Conservation (phyloP, 2,329 filamentous ascomycete genomes). For the Colletotrichum incanum region DNA sequence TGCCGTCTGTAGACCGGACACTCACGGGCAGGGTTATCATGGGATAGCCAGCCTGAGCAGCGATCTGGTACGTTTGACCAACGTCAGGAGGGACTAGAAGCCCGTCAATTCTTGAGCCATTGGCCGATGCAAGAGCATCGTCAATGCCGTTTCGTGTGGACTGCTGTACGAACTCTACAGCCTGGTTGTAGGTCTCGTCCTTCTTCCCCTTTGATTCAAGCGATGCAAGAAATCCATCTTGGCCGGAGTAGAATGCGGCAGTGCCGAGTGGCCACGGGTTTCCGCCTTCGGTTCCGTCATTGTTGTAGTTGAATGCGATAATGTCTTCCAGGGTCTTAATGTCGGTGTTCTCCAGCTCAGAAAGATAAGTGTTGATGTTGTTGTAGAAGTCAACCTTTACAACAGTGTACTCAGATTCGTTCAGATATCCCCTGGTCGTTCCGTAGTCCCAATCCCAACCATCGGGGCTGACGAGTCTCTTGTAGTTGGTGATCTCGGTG, state of each 20-base stretch:
- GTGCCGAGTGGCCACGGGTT: slow-evolving; percentile 66
- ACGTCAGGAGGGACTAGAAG: slow-evolving; percentile 80
- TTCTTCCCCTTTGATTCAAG: slow-evolving; percentile 72
- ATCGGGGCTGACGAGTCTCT: slow-evolving; percentile 73
- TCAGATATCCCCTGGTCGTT: slow-evolving; percentile 71
- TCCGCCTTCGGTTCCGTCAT: slow-evolving; percentile 78
- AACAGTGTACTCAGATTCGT: slow-evolving; percentile 82
- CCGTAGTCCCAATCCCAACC: slow-evolving; percentile 86
- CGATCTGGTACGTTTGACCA: slow-evolving; percentile 77
- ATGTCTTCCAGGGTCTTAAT: slow-evolving; percentile 75
- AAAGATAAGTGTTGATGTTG: slow-evolving; percentile 74
- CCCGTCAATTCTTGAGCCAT: slow-evolving; percentile 65
- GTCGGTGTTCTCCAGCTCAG: slow-evolving; percentile 73
- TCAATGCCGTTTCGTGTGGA: slow-evolving; percentile 79
- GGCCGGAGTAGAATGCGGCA: slow-evolving; percentile 79
- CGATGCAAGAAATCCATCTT: slow-evolving; percentile 79
- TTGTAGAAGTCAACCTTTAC: slow-evolving; percentile 81
- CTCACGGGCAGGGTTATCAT: slow-evolving; percentile 79
- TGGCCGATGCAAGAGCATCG: slow-evolving; percentile 69
- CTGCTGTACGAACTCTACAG: slow-evolving; percentile 73
- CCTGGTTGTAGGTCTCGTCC: slow-evolving; percentile 78
- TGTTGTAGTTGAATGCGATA: slow-evolving; percentile 75
- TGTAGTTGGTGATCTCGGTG: slow-evolving; percentile 76
- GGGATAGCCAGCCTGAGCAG: slow-evolving; percentile 83
- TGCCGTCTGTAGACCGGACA: slow-evolving; percentile 65